These are phyloP conservation scores for Plasmodium adleri DNA, from an alignment of 169 alveolate species.

Conservation along the genomic window DNA sequence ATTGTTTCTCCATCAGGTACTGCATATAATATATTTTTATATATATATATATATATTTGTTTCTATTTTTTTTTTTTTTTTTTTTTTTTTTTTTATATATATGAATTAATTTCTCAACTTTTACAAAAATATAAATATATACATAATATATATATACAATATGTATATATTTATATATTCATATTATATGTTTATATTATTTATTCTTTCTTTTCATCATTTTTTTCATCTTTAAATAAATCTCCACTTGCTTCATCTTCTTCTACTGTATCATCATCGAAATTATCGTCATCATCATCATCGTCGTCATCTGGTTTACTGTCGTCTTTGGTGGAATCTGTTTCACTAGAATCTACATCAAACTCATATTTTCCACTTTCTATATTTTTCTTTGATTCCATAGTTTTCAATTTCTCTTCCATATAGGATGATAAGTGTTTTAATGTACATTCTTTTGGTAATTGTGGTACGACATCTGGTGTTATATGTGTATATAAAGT, in stretches of 20 bases:
- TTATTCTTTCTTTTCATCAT: not conserved
- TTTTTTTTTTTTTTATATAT: too few species aligned
- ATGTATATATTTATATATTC: too few species aligned
- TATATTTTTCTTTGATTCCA: slow-evolving; percentile 68
- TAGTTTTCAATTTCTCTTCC: slow-evolving; percentile 76
- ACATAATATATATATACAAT: too few species aligned
- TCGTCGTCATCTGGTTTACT: slow-evolving; percentile 14
- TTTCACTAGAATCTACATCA: slow-evolving; percentile 35
- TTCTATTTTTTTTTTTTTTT: too few species aligned
- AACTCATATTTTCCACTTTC: slow-evolving; percentile 67
- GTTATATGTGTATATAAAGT: slow-evolving; percentile 28
- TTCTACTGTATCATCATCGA: slow-evolving; percentile 7
- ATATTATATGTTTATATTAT: not conserved
- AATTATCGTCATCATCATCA: slow-evolving; percentile 13
- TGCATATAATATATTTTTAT: too few species aligned
- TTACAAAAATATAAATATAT: too few species aligned
- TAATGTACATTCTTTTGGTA: slow-evolving; percentile 64
- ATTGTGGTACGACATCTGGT: slow-evolving; percentile 19
- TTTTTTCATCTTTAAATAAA: not conserved
- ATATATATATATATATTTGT: too few species aligned
- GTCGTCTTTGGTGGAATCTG: not conserved
- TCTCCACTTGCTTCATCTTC: not conserved
- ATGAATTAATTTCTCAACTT: too few species aligned
- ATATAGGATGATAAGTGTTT: slow-evolving; percentile 65
- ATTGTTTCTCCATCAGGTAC: too few species aligned